phyloP scores from a whole-genome alignment of 129 eudicot genomes.

The Arctium lappa region DNA sequence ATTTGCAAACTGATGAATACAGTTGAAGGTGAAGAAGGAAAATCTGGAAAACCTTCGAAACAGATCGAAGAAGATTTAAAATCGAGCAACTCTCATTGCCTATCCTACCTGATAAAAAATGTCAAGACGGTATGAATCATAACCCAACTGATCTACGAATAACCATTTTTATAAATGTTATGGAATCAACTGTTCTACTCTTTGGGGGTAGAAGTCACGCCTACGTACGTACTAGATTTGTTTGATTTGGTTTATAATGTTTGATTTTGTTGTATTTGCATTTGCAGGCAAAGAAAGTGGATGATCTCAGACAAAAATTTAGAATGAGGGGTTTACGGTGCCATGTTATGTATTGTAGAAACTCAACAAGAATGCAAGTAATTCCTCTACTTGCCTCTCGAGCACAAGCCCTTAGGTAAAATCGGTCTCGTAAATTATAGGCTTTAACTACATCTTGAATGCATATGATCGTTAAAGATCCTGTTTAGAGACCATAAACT shows the following conservation, averaged over 20 bases:
- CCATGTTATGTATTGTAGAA: slow-evolving; percentile 90
- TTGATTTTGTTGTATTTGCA: not conserved
- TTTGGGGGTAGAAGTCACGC: not conserved
- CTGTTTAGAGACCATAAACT: too few species aligned
- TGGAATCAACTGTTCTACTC: not conserved
- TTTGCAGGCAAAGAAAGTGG: slow-evolving; percentile 78
- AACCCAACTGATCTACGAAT: not conserved
- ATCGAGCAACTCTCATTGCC: slow-evolving; percentile 79
- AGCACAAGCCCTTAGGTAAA: slow-evolving; percentile 89
- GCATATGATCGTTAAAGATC: not conserved
- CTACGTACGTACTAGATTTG: not conserved
- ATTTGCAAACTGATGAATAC: slow-evolving; percentile 66
- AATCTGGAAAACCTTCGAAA: slow-evolving; percentile 19
- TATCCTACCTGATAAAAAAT: slow-evolving; percentile 72
- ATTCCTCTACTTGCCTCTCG: slow-evolving; percentile 94
- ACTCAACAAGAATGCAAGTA: slow-evolving; percentile 82
- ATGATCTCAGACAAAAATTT: slow-evolving; percentile 84
- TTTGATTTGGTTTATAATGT: not conserved
- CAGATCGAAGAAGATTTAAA: slow-evolving; percentile 60
- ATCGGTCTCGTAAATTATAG: not conserved
- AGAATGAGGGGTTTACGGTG: slow-evolving; percentile 92
- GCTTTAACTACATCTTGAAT: not conserved
- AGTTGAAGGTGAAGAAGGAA: slow-evolving; percentile 37
- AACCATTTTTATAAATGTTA: not conserved
- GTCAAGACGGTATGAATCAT: slow-evolving; percentile 45